phyloP scores from a whole-genome alignment of 108 stramenopile genomes.

The Nitzschia sp. region DNA sequence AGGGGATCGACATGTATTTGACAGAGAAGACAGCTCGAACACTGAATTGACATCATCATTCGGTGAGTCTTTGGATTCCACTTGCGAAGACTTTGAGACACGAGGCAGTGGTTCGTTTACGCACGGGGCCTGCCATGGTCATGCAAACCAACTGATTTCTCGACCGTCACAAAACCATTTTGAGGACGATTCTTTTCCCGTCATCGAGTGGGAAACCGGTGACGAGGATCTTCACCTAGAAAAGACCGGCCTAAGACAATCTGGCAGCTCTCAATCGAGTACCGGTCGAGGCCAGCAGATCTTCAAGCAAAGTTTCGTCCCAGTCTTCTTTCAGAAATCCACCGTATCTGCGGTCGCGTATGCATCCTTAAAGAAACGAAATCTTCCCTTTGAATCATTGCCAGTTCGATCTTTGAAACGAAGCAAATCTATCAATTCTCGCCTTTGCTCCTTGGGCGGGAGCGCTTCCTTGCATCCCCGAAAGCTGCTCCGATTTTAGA shows the following conservation, averaged over 20 bases:
- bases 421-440: neutral
- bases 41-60: neutral
- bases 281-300: too few species aligned
- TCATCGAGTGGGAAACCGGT: slow-evolving; percentile 7
- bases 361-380: too few species aligned
- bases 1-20: too few species aligned
- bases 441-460: neutral
- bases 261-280: too few species aligned
- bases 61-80: slow-evolving; percentile 23
- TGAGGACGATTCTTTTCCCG: neutral
- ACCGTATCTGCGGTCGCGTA: too few species aligned
- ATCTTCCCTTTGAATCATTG: too few species aligned
- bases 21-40: too few species aligned
- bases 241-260: neutral
- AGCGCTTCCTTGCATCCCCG: neutral
- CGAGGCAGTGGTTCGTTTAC: too few species aligned
- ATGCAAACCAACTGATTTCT: too few species aligned
- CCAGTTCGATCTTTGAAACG: slow-evolving; percentile 5
- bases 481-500: neutral
- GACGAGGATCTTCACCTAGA: neutral
- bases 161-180: too few species aligned
- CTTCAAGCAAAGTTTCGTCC: too few species aligned
- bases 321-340: neutral
- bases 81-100: slow-evolving; percentile 35
- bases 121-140: too few species aligned